phyloP scores from a whole-genome alignment of 257 asterid species.

The Salvia rosmarinus region DNA sequence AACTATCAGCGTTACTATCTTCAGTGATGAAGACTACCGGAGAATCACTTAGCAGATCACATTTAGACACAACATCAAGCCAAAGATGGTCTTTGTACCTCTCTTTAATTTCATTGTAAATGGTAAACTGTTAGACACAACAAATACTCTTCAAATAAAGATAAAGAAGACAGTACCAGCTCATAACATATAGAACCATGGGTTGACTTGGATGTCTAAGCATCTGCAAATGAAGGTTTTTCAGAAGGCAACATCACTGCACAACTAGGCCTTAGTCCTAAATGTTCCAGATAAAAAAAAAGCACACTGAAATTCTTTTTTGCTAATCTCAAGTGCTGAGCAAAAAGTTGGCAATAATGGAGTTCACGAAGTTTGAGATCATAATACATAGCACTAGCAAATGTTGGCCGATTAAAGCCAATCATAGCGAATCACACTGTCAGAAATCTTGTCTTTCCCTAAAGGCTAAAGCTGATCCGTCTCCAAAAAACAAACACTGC shows the following conservation, averaged over 20 bases:
- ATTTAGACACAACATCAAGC: slow-evolving; percentile 93
- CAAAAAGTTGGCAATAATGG: background rate
- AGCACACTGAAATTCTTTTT: background rate
- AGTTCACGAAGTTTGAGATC: background rate
- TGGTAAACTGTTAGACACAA: slow-evolving; percentile 59
- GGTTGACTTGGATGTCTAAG: slow-evolving; percentile 9
- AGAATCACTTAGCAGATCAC: slow-evolving; percentile 71
- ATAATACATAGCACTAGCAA: background rate
- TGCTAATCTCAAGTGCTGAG: background rate
- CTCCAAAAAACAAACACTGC: slow-evolving; percentile 2
- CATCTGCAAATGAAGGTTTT: slow-evolving; percentile 17
- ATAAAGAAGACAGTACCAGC: slow-evolving; percentile 16
- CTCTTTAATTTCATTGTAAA: slow-evolving; percentile 84
- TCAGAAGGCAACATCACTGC: background rate
- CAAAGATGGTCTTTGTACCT: slow-evolving; percentile 86
- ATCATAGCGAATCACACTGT: background rate
- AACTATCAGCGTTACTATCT: slow-evolving; percentile 54
- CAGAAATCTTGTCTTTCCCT: background rate
- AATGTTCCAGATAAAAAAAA: background rate
- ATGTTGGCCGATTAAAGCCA: background rate
- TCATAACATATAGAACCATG: slow-evolving; percentile 10
- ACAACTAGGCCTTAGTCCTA: background rate
- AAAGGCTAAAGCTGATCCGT: background rate
- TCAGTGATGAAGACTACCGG: slow-evolving; percentile 75
- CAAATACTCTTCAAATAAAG: slow-evolving; percentile 13